Evolutionary conservation across 805 yeast genomes (phyloP).

Genomic region (Pichia ethanolica): DNA sequence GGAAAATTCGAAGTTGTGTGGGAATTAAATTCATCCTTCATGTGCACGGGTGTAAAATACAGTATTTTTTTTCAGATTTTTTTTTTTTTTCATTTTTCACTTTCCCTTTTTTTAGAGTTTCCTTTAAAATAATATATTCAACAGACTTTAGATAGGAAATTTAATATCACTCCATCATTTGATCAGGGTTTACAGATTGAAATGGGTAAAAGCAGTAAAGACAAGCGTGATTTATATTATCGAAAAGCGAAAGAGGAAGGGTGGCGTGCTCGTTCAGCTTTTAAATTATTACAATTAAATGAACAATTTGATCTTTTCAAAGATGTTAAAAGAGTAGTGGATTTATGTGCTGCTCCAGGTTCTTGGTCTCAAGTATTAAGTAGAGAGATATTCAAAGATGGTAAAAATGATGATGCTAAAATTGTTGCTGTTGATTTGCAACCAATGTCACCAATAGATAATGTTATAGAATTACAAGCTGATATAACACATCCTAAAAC

Average conservation of each 20-base stretch:
- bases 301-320: constrained; percentile 81
- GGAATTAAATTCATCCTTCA: too few species aligned
- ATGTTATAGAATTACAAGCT: constrained; percentile 87
- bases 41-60: too few species aligned
- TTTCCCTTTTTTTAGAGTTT: background rate
- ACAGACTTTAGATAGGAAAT: too few species aligned
- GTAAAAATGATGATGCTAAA: constrained; percentile 33
- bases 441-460: constrained; percentile 94
- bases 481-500: constrained; percentile 97
- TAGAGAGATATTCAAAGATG: constrained; percentile 43
- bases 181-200: background rate
- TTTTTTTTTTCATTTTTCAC: too few species aligned
- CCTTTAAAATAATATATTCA: background rate
- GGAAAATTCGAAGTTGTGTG: too few species aligned
- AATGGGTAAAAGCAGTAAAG: constrained; percentile 95
- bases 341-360: constrained; percentile 97
- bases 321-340: constrained; percentile 78
- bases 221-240: constrained; percentile 86
- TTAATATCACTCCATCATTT: too few species aligned
- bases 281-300: constrained; percentile 81
- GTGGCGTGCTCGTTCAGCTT: constrained; percentile 95
- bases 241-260: constrained; percentile 97
- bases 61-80: too few species aligned
- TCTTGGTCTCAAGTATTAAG: constrained; percentile 97
- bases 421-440: constrained; percentile 94